Evolutionary conservation across 768 basidiomycete genomes (phyloP).

Genomic region (Lepiota venenata): DNA sequence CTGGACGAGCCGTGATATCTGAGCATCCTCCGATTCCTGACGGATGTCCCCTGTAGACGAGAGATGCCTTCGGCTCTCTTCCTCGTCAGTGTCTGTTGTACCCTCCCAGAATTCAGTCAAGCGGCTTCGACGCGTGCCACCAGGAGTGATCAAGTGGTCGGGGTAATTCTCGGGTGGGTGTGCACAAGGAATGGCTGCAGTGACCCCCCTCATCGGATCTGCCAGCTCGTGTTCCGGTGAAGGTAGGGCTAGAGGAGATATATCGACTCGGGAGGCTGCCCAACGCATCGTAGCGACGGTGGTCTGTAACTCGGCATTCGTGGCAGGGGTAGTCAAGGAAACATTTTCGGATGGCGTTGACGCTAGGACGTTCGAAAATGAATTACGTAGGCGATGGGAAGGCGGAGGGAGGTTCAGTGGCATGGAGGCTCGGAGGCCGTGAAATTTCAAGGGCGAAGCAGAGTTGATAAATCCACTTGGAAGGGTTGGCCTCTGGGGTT

Average conservation of each 20-base stretch:
- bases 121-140: slow-evolving; percentile 50
- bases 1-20: slow-evolving; percentile 4
- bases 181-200: slow-evolving; percentile 61
- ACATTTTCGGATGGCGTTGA: slow-evolving; percentile 15
- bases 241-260: slow-evolving; percentile 84
- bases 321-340: slow-evolving; percentile 17
- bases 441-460: slow-evolving; percentile 18
- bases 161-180: slow-evolving; percentile 32
- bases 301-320: slow-evolving; percentile 54
- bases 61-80: slow-evolving; percentile 14
- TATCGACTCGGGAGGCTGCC: slow-evolving; percentile 79
- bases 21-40: slow-evolving; percentile 6
- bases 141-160: slow-evolving; percentile 40
- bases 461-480: background rate
- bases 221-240: slow-evolving; percentile 90
- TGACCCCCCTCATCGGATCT: slow-evolving; percentile 83
- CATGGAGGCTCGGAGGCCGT: slow-evolving; percentile 16
- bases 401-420: slow-evolving; percentile 23
- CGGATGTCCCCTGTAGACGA: slow-evolving; percentile 8
- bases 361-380: slow-evolving; percentile 23
- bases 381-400: slow-evolving; percentile 31
- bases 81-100: slow-evolving; percentile 60
- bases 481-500: slow-evolving; percentile 1
- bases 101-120: slow-evolving; percentile 77
- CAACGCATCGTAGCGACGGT: slow-evolving; percentile 81